Percentiles rank a stretch among this genome's conserved stretches.
These are phyloP conservation scores for Ocimum tenuiflorum DNA, from an alignment of 257 asterid species.

Conservation along the genomic window DNA sequence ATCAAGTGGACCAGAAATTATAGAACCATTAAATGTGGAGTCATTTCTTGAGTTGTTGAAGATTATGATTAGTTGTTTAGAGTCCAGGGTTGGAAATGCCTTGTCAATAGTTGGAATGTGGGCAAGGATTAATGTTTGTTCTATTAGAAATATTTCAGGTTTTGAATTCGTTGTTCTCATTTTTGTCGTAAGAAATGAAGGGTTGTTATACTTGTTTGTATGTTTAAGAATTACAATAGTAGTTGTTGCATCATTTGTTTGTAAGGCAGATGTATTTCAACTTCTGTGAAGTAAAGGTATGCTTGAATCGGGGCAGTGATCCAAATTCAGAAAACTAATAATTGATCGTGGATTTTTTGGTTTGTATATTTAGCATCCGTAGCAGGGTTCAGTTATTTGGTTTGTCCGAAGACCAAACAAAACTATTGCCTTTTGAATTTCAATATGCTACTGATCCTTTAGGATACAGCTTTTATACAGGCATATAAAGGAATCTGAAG, in stretches of 20 bases:
- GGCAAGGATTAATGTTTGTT: not conserved
- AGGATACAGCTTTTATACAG: slow-evolving; percentile 47
- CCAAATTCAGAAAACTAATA: not conserved
- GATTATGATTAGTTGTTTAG: not conserved
- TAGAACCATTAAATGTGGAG: not conserved
- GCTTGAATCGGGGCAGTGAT: not conserved
- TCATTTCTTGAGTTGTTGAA: slow-evolving; percentile 3
- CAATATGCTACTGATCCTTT: not conserved
- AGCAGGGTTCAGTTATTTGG: not conserved
- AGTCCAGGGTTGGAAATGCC: not conserved
- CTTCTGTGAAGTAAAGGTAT: not conserved
- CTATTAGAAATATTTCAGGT: not conserved
- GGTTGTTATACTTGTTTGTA: not conserved
- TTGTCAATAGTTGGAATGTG: not conserved
- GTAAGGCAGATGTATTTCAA: not conserved
- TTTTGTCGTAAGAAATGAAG: not conserved
- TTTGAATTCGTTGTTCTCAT: not conserved
- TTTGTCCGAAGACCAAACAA: not conserved
- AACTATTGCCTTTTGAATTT: slow-evolving; percentile 1
- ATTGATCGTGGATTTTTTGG: not conserved
- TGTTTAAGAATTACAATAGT: not conserved
- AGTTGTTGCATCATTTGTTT: too few relatives aligned
- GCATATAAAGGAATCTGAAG: slow-evolving; percentile 69
- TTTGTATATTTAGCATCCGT: not conserved
- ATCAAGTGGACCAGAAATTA: too few relatives aligned